Percentiles rank a stretch among this genome's conserved stretches.
Evolutionary conservation across 208 protist genomes (phyloP).

Genomic region (Endotrypanum monterogeii): DNA sequence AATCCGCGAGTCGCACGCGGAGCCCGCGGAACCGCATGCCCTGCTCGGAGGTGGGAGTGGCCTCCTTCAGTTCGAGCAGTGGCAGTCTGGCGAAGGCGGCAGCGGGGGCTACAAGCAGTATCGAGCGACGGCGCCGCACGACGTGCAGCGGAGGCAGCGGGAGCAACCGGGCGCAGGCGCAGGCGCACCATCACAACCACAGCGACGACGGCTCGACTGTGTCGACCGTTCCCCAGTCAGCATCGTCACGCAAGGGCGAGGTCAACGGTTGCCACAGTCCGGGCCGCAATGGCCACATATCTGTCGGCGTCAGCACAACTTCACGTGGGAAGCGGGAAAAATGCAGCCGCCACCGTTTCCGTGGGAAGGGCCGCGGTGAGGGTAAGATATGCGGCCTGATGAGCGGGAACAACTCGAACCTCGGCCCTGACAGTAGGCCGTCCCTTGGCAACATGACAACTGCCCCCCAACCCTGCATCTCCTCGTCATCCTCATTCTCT

Average conservation of each 20-base stretch:
- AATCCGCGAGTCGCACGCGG: not conserved
- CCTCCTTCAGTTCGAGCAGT: constrained; percentile 34
- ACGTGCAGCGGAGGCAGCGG: not conserved
- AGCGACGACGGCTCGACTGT: not conserved
- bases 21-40: not conserved
- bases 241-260: not conserved
- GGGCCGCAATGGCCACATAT: not conserved
- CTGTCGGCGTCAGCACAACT: not conserved
- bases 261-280: not conserved
- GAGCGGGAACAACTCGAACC: constrained; percentile 17
- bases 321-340: constrained; percentile 4
- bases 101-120: constrained; percentile 19
- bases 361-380: not conserved
- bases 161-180: not conserved
- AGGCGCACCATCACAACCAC: not conserved
- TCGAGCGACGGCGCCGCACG: constrained; percentile 14
- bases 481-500: constrained; percentile 11
- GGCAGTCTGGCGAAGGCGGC: constrained; percentile 27
- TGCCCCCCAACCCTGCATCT: constrained; percentile 7
- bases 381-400: constrained; percentile 18
- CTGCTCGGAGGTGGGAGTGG: not conserved
- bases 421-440: not conserved
- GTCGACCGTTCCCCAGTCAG: not conserved
- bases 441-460: not conserved
- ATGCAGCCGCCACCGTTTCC: constrained; percentile 11